A percentile compares a stretch with the other conserved stretches of the same genome.
phyloP scores from a whole-genome alignment of 768 basidiomycete genomes.

The Suillus clintonianus region DNA sequence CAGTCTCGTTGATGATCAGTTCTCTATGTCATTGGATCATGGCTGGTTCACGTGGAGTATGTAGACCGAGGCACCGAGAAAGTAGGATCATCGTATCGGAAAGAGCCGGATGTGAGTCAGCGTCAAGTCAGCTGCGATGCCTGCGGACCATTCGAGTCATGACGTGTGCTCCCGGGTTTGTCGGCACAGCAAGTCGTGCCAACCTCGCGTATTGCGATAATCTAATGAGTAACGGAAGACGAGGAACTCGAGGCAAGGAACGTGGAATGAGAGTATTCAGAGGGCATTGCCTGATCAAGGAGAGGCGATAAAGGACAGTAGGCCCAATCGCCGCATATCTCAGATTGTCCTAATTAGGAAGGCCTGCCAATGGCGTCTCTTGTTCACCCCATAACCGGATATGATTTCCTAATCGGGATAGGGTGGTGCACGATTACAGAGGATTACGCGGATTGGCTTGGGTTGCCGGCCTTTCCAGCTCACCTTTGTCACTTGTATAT shows the following conservation, averaged over 20 bases:
- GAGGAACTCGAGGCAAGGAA: constrained; percentile 30
- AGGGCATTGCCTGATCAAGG: constrained; percentile 1
- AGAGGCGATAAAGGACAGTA: not conserved
- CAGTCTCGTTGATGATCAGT: no score
- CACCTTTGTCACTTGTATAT: constrained; percentile 31
- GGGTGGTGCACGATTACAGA: constrained; percentile 21
- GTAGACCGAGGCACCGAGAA: not conserved
- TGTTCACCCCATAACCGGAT: not conserved
- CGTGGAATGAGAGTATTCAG: constrained; percentile 18
- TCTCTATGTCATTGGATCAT: not conserved
- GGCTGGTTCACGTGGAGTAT: not conserved
- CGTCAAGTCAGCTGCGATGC: constrained; percentile 17
- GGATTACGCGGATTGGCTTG: constrained; percentile 29
- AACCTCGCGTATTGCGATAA: constrained; percentile 23
- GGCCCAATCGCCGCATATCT: constrained; percentile 28
- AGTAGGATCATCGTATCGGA: constrained; percentile 10
- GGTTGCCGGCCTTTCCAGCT: constrained; percentile 25
- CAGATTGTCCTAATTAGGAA: constrained; percentile 18
- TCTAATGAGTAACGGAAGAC: constrained; percentile 23
- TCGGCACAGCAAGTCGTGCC: constrained; percentile 4
- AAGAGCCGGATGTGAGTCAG: constrained; percentile 15
- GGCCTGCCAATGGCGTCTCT: not conserved
- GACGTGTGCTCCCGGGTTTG: not conserved
- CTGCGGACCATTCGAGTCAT: constrained; percentile 5
- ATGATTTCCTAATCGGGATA: constrained; percentile 14